Conservation (phyloP, 768 basidiomycete species). For the Lentinula detonsa region DNA sequence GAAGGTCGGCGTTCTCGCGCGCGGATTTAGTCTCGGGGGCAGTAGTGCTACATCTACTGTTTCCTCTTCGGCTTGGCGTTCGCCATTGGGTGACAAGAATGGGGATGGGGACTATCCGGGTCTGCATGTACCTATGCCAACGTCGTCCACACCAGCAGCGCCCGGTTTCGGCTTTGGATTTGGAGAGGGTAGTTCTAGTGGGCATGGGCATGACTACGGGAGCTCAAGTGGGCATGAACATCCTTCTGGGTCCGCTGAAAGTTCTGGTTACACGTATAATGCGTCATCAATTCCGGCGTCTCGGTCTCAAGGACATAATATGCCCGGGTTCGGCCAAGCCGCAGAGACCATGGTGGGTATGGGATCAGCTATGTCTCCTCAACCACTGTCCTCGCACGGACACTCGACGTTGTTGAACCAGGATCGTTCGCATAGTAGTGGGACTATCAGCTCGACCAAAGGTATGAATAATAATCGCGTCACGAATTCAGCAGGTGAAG, state of each 20-base stretch:
- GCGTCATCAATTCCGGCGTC: neutral
- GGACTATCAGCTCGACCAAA: neutral
- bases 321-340: constrained; percentile 3
- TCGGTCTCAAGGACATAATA: neutral
- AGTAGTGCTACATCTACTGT: neutral
- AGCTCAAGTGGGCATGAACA: neutral
- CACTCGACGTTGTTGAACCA: neutral
- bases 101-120: neutral
- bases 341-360: neutral
- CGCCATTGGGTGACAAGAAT: neutral
- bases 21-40: neutral
- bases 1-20: neutral
- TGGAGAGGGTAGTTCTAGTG: neutral
- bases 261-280: neutral
- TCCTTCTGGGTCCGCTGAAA: neutral
- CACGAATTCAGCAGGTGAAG: neutral
- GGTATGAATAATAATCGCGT: neutral
- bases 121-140: neutral
- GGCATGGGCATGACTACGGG: neutral
- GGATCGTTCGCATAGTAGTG: neutral
- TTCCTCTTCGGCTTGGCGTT: neutral
- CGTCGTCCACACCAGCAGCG: neutral
- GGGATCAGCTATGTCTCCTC: neutral
- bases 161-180: neutral
- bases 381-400: neutral